Base-by-base conservation (phyloP, 1,139 yeast genomes). In the Zhuliangozyma parablackwelliae region DNA sequence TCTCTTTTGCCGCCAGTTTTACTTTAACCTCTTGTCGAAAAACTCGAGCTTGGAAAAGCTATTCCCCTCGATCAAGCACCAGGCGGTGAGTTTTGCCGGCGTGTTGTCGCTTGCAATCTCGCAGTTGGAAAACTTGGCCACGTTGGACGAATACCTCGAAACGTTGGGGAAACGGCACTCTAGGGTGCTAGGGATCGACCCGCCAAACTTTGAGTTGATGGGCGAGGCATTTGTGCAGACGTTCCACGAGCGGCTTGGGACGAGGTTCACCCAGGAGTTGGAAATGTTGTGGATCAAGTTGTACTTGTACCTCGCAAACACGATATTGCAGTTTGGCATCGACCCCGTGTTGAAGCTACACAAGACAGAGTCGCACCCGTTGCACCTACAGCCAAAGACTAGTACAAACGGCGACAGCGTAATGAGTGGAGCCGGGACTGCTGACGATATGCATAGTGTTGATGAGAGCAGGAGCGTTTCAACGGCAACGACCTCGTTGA, bases 51-150 rank as follows among this genome's bases (percentile, higher is more conserved):
- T 82, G 41, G 82, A 78, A 46, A 65, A 63, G 30, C 55, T 77
- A 50, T 81, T 80, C 54, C 88, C 89, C 0, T 74, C 81, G 11
- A 74, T 81, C 44, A 75, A 73, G 46, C 83, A 80, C 47, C 88
- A 82, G 59, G 89, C 94, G 0, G 77, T 79, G 7, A 76, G 90
- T 13, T 82, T 86, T 65, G 89, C 94, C 1, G 92, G 92, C 3
- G 87, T 82, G n/a, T 55, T 82, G 53, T 69, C 82, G n/a, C 66
- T 78, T 36, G 81, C 84, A 6, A 72, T 82, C 38, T 59, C 71
- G 21, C 71, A 66, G 44, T 56, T 65, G 44, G 75, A 64, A 42
- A 61, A 65, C 47, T 56, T 68, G 45, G 37, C 56, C 16, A 49
- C 48, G 27, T 64, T 85, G 49, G 81, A 83, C 49, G 83, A 74